These are phyloP conservation scores for Lasiosphaeria ovina DNA, from an alignment of 495 filamentous ascomycete species.

Conservation along the genomic window DNA sequence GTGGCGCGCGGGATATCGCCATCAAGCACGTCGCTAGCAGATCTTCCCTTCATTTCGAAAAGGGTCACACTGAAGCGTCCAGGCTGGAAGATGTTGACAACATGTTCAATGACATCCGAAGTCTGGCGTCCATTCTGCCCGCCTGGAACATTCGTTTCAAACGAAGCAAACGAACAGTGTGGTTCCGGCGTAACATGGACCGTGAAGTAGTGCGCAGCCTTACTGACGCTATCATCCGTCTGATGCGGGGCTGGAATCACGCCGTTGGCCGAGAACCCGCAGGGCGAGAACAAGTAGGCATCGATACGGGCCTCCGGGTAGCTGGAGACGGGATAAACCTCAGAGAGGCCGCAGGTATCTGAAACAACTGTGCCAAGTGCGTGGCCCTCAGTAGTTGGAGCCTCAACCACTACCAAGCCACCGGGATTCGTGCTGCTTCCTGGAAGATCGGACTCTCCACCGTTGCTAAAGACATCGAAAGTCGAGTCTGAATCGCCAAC, in stretches of 20 bases:
- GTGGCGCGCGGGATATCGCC: constrained; percentile 44
- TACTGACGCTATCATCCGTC: constrained; percentile 52
- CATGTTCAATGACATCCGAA: constrained; percentile 85
- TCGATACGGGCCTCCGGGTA: constrained; percentile 95
- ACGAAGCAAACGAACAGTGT: constrained; percentile 97
- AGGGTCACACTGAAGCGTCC: constrained; percentile 96
- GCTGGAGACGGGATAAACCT: constrained; percentile 79
- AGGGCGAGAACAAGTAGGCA: constrained; percentile 94
- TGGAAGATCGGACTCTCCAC: constrained; percentile 56
- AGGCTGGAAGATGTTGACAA: constrained; percentile 92
- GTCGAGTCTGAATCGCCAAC: constrained; percentile 51
- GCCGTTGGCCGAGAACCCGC: constrained; percentile 97
- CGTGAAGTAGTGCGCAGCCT: constrained; percentile 88
- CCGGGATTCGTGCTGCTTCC: no score
- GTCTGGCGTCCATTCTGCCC: constrained; percentile 85
- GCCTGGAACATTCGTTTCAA: constrained; percentile 98
- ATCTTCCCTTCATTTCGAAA: constrained; percentile 78
- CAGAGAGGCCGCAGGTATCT: constrained; percentile 82
- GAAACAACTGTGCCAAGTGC: constrained; percentile 91
- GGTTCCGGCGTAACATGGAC: constrained; percentile 98
- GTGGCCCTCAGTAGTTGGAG: constrained; percentile 88
- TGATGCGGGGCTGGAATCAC: constrained; percentile 74
- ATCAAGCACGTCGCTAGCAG: constrained; percentile 32
- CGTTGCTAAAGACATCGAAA: constrained; percentile 78
- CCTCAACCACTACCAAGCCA: constrained; percentile 53